Conservation (phyloP, 2,329 filamentous ascomycete genomes). For the Chaetomium strumarium region DNA sequence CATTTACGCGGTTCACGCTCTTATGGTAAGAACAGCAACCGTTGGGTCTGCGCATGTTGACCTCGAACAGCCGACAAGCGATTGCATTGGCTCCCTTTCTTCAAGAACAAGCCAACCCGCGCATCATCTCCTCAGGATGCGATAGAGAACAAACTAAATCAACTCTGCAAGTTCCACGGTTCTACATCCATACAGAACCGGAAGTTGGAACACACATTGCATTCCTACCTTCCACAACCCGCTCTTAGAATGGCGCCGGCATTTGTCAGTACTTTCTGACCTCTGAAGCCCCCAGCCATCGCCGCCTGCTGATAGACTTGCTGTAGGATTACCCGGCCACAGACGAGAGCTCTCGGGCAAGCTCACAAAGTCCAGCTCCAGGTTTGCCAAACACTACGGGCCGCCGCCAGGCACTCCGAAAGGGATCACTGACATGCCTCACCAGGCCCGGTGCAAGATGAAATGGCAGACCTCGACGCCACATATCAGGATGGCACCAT, state of each 20-base stretch:
- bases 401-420: background rate
- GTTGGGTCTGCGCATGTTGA: too few species aligned
- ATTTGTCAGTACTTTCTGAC: conserved; percentile 18
- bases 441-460: conserved; percentile 17
- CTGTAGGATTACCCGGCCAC: conserved; percentile 19
- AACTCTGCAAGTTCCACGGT: too few species aligned
- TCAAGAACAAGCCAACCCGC: background rate
- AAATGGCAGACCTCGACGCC: conserved; percentile 30
- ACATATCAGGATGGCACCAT: conserved; percentile 36
- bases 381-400: conserved; percentile 9
- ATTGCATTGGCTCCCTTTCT: background rate
- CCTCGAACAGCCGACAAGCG: background rate
- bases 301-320: conserved; percentile 11
- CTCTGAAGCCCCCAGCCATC: background rate
- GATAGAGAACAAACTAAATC: background rate
- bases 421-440: background rate
- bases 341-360: conserved; percentile 16
- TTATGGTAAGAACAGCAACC: background rate
- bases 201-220: too few species aligned
- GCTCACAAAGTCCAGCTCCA: conserved; percentile 16
- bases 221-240: background rate
- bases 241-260: conserved; percentile 20
- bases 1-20: conserved; percentile 1
- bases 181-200: too few species aligned
- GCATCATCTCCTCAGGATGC: conserved; percentile 5